Evolutionary conservation across 805 yeast genomes (phyloP).

Genomic region (Isabelozyma heimii): DNA sequence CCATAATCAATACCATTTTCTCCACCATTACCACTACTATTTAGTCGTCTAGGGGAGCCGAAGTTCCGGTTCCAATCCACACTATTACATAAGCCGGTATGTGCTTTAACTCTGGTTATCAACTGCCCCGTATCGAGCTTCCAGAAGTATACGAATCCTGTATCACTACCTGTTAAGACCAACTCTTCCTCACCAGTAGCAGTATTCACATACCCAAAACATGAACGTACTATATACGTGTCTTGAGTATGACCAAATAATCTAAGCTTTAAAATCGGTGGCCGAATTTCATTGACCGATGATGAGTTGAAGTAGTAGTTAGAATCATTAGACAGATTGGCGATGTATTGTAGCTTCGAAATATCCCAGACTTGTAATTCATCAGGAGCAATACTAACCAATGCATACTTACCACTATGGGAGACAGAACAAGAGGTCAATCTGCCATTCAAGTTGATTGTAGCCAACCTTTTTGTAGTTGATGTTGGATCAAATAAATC

Average conservation of each 20-base stretch:
- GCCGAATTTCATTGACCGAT: slow-evolving; percentile 21
- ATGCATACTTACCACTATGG: slow-evolving; percentile 46
- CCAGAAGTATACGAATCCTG: slow-evolving; percentile 77
- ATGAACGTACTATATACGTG: slow-evolving; percentile 67
- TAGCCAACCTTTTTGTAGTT: slow-evolving; percentile 35
- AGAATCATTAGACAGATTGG: neutral
- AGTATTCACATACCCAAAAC: slow-evolving; percentile 61
- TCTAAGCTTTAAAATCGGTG: slow-evolving; percentile 54
- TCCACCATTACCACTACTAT: slow-evolving; percentile 2
- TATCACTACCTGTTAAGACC: slow-evolving; percentile 80
- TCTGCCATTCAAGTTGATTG: slow-evolving; percentile 52
- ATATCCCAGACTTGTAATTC: slow-evolving; percentile 84
- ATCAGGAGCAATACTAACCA: slow-evolving; percentile 69
- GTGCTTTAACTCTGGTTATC: slow-evolving; percentile 60
- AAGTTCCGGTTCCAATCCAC: slow-evolving; percentile 64
- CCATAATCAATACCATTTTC: slow-evolving; percentile 32
- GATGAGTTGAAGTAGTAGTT: slow-evolving; percentile 7
- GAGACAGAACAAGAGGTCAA: slow-evolving; percentile 67
- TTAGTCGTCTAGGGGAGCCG: slow-evolving; percentile 2
- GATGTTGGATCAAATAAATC: slow-evolving; percentile 28
- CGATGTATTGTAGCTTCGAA: slow-evolving; percentile 14
- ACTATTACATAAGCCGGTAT: slow-evolving; percentile 65
- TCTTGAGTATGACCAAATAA: slow-evolving; percentile 73
- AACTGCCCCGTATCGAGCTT: slow-evolving; percentile 68
- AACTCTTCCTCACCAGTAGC: slow-evolving; percentile 51